Base-by-base conservation (phyloP, 179 eudicot species). In the Beta macrorhiza region DNA sequence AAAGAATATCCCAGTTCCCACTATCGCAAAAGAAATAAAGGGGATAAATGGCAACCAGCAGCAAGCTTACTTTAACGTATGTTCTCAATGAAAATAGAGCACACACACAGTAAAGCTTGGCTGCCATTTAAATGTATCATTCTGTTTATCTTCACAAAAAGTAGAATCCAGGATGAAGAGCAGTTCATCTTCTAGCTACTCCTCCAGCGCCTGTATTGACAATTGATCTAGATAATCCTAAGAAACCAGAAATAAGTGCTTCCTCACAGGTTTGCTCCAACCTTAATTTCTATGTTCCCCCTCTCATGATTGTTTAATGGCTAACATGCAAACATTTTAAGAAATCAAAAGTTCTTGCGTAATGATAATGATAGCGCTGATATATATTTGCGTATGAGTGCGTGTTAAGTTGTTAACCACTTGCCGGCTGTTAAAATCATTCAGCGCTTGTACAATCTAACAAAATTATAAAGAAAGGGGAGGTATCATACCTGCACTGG, bases 401-500 rank as follows among this genome's bases (percentile, higher is more conserved):
- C n/a, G n/a, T n/a, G n/a, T 0, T 45, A 44, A 5, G n/a, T n/a
- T n/a, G n/a, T n/a, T n/a, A n/a, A n/a, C 47, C 63, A 45, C n/a
- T 25, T 44, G 22, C 57, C 61, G 56, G 19, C 13, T 72, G 14
- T 44, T 65, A 29, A 29, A 73, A 22, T 57, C 55, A 57, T 42
- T 62, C 25, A 16, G 17, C 67, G 65, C 14, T 44, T 20, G 16
- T 51, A 74, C 69, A 58, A 70, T 59, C 63, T 78, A 15, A 19
- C n/a, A 52, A 68, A 22, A 53, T 74, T 25, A 17, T 55, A 61
- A 5, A 75, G 67, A 22, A 52, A 72, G 61, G 47, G 56, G 68
- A 77, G 77, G 49, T 62, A 25, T 71, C 59, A 79, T 87, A 97
- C 99, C 99, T 97, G 99, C 86, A 97, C 90, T 72, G 99, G 99